Percentiles rank a stretch among this genome's conserved stretches.
These are phyloP conservation scores for Psilocybe azurescens DNA, from an alignment of 768 basidiomycete species.

Conservation along the genomic window DNA sequence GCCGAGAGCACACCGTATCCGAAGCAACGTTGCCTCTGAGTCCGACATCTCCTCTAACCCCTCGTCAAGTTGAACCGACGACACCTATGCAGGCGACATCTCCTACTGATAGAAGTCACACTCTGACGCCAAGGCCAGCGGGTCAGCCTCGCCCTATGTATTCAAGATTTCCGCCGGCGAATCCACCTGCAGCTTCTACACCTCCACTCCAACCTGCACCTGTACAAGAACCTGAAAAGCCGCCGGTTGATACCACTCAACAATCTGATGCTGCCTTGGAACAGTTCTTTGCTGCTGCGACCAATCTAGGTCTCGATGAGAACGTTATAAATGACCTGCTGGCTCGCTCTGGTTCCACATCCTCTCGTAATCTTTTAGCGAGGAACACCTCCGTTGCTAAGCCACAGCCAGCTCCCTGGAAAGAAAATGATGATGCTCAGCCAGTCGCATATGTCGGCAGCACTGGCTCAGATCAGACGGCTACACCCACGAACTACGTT, in stretches of 20 bases:
- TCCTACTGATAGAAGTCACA: constrained; percentile 20
- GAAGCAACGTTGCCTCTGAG: constrained; percentile 33
- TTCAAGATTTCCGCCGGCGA: constrained; percentile 39
- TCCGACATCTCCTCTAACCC: constrained; percentile 35
- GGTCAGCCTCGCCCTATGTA: constrained; percentile 31
- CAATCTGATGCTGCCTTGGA: constrained; percentile 56
- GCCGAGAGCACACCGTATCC: constrained; percentile 33
- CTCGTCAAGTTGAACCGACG: constrained; percentile 24
- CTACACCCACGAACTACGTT: constrained; percentile 28
- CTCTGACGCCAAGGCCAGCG: constrained; percentile 20
- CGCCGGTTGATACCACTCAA: constrained; percentile 26
- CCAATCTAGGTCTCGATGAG: constrained; percentile 77
- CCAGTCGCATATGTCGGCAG: constrained; percentile 32
- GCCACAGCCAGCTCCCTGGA: constrained; percentile 13
- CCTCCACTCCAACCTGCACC: constrained; percentile 18
- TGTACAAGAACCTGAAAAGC: constrained; percentile 16
- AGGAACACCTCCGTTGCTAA: constrained; percentile 23
- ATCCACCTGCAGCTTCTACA: constrained; percentile 20
- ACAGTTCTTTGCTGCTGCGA: constrained; percentile 79
- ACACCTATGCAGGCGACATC: constrained; percentile 18
- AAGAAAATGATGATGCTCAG: constrained; percentile 19
- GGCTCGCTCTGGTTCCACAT: constrained; percentile 70
- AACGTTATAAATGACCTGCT: constrained; percentile 72
- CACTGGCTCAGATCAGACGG: constrained; percentile 35
- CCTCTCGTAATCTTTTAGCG: constrained; percentile 44